A percentile compares a stretch with the other conserved stretches of the same genome.
Conservation (phyloP, 768 basidiomycete species). For the Suillus occidentalis region DNA sequence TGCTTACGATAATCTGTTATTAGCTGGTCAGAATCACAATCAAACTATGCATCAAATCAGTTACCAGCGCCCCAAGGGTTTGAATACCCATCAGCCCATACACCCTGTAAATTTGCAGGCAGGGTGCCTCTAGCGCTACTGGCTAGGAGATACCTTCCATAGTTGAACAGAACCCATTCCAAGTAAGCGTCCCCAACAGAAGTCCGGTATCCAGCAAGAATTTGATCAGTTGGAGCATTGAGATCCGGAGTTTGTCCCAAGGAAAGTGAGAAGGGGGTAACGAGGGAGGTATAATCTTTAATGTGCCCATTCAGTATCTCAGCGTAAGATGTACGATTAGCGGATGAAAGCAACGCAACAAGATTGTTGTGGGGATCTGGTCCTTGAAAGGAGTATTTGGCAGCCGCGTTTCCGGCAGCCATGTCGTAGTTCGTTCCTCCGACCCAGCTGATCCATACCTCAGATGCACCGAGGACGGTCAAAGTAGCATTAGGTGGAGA, state of each 20-base stretch:
- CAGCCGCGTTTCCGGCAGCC: constrained; percentile 55
- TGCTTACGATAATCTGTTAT: constrained; percentile 46
- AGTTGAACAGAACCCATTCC: constrained; percentile 76
- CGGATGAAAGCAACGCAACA: constrained; percentile 36
- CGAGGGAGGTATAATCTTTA: constrained; percentile 47
- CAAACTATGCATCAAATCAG: constrained; percentile 18
- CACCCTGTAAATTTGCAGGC: constrained; percentile 74
- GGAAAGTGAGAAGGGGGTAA: constrained; percentile 51
- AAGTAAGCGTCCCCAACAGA: constrained; percentile 62
- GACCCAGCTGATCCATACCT: constrained; percentile 70
- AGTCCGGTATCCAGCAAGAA: constrained; percentile 51
- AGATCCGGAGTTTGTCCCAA: constrained; percentile 60
- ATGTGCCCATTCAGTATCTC: constrained; percentile 49
- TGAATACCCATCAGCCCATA: constrained; percentile 57
- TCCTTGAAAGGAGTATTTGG: constrained; percentile 63
- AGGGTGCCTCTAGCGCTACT: constrained; percentile 61
- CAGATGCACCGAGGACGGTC: constrained; percentile 43
- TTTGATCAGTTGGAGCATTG: constrained; percentile 52
- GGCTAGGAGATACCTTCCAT: constrained; percentile 64
- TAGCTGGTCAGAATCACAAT: not conserved
- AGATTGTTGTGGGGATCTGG: constrained; percentile 56
- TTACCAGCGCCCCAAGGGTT: constrained; percentile 67
- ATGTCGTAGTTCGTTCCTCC: constrained; percentile 73
- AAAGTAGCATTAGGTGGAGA: constrained; percentile 47
- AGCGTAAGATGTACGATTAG: constrained; percentile 32